A percentile compares a stretch with the other conserved stretches of the same genome.
These are phyloP conservation scores for Trichoderma atrobrunneum DNA, from an alignment of 2,329 filamentous ascomycete genomes.

Conservation along the genomic window DNA sequence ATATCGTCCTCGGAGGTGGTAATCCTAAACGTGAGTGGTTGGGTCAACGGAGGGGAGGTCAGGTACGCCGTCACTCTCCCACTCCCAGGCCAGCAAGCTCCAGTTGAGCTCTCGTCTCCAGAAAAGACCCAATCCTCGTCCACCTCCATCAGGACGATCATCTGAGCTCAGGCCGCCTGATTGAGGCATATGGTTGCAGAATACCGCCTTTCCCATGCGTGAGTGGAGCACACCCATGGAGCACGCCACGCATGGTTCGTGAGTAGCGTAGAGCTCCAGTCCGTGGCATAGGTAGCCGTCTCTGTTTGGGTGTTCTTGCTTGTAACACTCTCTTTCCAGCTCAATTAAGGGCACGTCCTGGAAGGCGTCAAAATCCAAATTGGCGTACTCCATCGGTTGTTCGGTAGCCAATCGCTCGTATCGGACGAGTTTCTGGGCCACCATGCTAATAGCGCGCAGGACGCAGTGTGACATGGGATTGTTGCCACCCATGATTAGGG, in stretches of 20 bases:
- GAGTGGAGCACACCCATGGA: conserved; percentile 96
- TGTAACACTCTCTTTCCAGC: conserved; percentile 62
- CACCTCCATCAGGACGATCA: conserved; percentile 55
- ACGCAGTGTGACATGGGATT: conserved; percentile 78
- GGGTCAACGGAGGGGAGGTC: conserved; percentile 43
- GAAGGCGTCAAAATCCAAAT: conserved; percentile 60
- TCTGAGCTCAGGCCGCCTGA: conserved; percentile 85
- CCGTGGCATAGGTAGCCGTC: conserved; percentile 93
- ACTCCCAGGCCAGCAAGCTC: conserved; percentile 81
- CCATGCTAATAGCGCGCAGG: conserved; percentile 78
- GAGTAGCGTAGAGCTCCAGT: conserved; percentile 88
- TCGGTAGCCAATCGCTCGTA: conserved; percentile 47
- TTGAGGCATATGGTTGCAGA: conserved; percentile 71
- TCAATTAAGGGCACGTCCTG: conserved; percentile 66
- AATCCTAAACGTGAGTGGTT: conserved; percentile 51
- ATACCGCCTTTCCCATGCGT: conserved; percentile 81
- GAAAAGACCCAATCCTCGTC: conserved; percentile 64
- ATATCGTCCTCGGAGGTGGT: conserved; percentile 40
- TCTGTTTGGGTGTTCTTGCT: conserved; percentile 61
- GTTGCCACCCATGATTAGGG: conserved; percentile 48
- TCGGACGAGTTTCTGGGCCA: conserved; percentile 64
- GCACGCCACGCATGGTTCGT: conserved; percentile 96
- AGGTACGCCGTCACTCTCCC: conserved; percentile 49
- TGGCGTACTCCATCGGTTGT: conserved; percentile 34
- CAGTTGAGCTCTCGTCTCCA: conserved; percentile 80